Evolutionary conservation across 1,139 yeast genomes (phyloP).

Genomic region (Keqinozyma sinolaborantium): DNA sequence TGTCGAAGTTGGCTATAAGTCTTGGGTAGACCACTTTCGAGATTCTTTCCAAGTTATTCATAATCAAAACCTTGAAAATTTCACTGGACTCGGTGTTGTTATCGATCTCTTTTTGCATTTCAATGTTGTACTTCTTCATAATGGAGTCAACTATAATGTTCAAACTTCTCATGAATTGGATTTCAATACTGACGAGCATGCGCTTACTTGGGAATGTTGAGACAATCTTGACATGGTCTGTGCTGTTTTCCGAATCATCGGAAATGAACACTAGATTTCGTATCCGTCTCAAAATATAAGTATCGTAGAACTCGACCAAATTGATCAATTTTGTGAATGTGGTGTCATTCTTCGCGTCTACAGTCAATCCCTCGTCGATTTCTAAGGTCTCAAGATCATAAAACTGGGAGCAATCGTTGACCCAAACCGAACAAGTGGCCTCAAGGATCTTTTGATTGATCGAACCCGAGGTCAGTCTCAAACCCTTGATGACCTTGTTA

Average conservation of each 20-base stretch:
- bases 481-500: conserved; percentile 32
- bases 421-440: conserved; percentile 46
- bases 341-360: conserved; percentile 12
- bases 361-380: conserved; percentile 15
- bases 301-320: conserved; percentile 35
- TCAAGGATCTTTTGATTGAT: conserved; percentile 41
- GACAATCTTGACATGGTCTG: conserved; percentile 22
- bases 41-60: conserved; percentile 43
- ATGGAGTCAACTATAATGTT: conserved; percentile 41
- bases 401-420: conserved; percentile 45
- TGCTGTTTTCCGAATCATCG: conserved; percentile 12
- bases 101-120: conserved; percentile 12
- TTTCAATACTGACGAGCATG: conserved; percentile 40
- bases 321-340: conserved; percentile 33
- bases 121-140: conserved; percentile 40
- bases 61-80: conserved; percentile 38
- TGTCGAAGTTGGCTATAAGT: conserved; percentile 32
- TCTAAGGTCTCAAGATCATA: conserved; percentile 45
- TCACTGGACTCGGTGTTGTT: conserved; percentile 17
- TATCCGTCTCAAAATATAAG: conserved; percentile 29
- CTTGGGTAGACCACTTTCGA: conserved; percentile 31
- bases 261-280: conserved; percentile 24
- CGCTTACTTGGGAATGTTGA: conserved; percentile 40
- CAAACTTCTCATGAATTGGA: conserved; percentile 46
- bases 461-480: conserved; percentile 28